Evolutionary conservation across 2,329 filamentous ascomycete species (phyloP).

Genomic region (Pseudogymnoascus sp.): DNA sequence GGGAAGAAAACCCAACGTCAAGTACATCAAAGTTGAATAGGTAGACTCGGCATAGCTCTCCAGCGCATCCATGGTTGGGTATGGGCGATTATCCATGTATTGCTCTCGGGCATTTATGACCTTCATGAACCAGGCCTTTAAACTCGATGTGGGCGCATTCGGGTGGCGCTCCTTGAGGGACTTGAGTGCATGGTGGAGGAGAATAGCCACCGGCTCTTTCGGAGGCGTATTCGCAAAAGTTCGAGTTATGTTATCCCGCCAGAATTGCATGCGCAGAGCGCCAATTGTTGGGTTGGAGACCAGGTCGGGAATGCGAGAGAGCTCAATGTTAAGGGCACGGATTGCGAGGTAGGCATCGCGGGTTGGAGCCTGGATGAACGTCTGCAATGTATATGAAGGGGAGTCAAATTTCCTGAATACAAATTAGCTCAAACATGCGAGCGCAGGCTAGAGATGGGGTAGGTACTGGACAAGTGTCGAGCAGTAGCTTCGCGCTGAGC

Average conservation of each 20-base stretch:
- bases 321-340: slow-evolving; percentile 85
- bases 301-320: slow-evolving; percentile 81
- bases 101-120: slow-evolving; percentile 76
- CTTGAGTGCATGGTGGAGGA: slow-evolving; percentile 66
- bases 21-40: slow-evolving; percentile 86
- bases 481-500: slow-evolving; percentile 28
- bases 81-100: slow-evolving; percentile 76
- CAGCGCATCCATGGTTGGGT: slow-evolving; percentile 60
- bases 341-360: slow-evolving; percentile 84
- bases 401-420: slow-evolving; percentile 72
- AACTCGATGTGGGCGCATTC: slow-evolving; percentile 31
- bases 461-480: slow-evolving; percentile 28
- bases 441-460: not conserved
- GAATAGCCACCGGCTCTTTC: slow-evolving; percentile 81
- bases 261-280: slow-evolving; percentile 87
- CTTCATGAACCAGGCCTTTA: slow-evolving; percentile 67
- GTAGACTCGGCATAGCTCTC: slow-evolving; percentile 92
- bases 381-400: slow-evolving; percentile 76
- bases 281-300: slow-evolving; percentile 84
- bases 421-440: slow-evolving; percentile 11
- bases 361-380: slow-evolving; percentile 68
- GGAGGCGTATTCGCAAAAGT: slow-evolving; percentile 72
- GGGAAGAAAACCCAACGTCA: slow-evolving; percentile 71
- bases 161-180: slow-evolving; percentile 44
- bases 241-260: slow-evolving; percentile 74